A percentile compares a stretch with the other conserved stretches of the same genome.
phyloP scores from a whole-genome alignment of 441 rosid species.

The Capsella rubella region DNA sequence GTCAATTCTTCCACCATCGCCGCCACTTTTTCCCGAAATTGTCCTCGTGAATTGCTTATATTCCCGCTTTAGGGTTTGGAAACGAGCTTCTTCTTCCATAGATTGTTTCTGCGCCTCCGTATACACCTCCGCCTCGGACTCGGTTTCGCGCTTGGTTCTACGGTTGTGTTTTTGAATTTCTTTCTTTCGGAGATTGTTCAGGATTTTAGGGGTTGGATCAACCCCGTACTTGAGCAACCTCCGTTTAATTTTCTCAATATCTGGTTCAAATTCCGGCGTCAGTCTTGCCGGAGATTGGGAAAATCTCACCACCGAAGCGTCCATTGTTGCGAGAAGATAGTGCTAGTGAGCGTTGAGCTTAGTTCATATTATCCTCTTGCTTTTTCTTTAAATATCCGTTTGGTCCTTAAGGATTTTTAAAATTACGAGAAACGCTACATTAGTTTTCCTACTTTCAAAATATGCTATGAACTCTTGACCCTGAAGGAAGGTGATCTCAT shows the following conservation, averaged over 20 bases:
- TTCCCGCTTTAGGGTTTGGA: slow-evolving; percentile 60
- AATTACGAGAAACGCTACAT: neutral
- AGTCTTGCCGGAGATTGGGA: slow-evolving; percentile 44
- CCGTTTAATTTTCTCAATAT: slow-evolving; percentile 64
- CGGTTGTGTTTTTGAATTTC: slow-evolving; percentile 84
- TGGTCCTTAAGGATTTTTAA: neutral
- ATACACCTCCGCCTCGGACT: slow-evolving; percentile 49
- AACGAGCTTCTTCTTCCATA: slow-evolving; percentile 63
- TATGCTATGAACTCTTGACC: slow-evolving; percentile 12
- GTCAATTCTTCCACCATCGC: slow-evolving; percentile 4
- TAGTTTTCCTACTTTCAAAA: neutral
- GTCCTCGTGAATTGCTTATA: slow-evolving; percentile 66
- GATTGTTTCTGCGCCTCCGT: slow-evolving; percentile 53
- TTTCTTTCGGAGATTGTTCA: slow-evolving; percentile 75
- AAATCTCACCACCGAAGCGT: slow-evolving; percentile 50
- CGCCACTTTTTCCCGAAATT: slow-evolving; percentile 37
- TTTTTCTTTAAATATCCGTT: neutral
- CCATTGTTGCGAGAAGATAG: slow-evolving; percentile 46
- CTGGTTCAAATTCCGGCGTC: slow-evolving; percentile 60
- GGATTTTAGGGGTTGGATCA: slow-evolving; percentile 75
- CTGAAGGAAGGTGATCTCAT: slow-evolving; percentile 2
- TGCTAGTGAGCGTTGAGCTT: neutral
- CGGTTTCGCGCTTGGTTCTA: slow-evolving; percentile 50
- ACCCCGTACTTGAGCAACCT: slow-evolving; percentile 65
- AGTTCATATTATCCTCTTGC: slow-evolving; percentile 17